These are phyloP conservation scores for Trametopsis cervina DNA, from an alignment of 768 basidiomycete genomes.

Conservation along the genomic window DNA sequence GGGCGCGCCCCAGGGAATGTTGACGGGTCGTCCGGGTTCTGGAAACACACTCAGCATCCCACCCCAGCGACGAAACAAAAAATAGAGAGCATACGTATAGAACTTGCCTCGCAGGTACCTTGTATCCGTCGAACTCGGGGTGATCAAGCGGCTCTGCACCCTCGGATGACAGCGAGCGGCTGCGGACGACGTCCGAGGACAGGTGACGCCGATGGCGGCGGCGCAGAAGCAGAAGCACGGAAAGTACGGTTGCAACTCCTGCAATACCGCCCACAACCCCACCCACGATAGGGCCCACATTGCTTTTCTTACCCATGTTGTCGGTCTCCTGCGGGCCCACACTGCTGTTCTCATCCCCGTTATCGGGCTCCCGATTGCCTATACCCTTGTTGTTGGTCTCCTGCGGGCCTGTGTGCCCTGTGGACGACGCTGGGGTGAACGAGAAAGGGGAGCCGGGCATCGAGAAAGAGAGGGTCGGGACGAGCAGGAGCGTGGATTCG, in stretches of 20 bases:
- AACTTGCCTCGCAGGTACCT: neutral
- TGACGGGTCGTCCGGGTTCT: conserved; percentile 9
- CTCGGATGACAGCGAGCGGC: neutral
- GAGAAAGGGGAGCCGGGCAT: neutral
- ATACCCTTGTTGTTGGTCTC: neutral
- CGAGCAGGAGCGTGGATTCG: neutral
- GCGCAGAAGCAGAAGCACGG: neutral
- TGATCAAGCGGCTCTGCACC: neutral
- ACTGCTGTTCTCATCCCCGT: neutral
- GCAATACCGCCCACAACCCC: conserved; percentile 7
- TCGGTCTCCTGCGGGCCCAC: neutral
- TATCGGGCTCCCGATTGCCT: too few species aligned
- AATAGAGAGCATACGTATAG: neutral
- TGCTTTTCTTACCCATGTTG: conserved; percentile 5
- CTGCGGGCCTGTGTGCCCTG: neutral
- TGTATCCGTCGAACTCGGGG: neutral
- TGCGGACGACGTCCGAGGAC: neutral
- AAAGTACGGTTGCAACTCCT: neutral
- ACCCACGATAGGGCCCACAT: conserved; percentile 8
- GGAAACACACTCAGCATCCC: neutral
- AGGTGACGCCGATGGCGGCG: neutral
- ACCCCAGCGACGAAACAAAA: neutral
- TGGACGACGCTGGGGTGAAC: neutral
- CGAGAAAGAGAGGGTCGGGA: neutral
- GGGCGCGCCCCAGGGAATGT: conserved; percentile 3